A percentile compares a stretch with the other conserved stretches of the same genome.
These are phyloP conservation scores for Azolla pinnata DNA, from an alignment of 75 land plant species.

Conservation along the genomic window DNA sequence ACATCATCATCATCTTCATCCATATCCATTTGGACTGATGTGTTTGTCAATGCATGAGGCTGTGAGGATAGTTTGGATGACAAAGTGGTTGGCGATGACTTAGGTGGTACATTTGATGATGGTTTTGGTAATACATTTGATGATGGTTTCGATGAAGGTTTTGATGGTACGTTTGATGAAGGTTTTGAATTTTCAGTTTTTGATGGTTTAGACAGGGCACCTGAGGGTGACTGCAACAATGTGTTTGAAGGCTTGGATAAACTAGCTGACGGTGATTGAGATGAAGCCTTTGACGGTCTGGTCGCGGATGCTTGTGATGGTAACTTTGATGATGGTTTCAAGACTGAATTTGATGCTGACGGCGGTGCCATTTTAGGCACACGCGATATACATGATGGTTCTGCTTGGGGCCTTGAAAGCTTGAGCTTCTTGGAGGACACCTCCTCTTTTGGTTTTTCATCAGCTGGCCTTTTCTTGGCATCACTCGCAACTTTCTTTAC, in stretches of 20 bases:
- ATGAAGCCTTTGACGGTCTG: slow-evolving; percentile 24
- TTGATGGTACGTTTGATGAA: slow-evolving; percentile 12
- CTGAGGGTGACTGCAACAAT: not conserved
- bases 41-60: not conserved
- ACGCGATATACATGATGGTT: too few species aligned
- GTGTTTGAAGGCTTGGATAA: not conserved
- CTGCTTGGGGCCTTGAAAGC: too few species aligned
- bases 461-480: slow-evolving; percentile 34
- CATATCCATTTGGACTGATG: not conserved
- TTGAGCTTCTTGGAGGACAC: slow-evolving; percentile 25
- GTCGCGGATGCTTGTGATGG: slow-evolving; percentile 2
- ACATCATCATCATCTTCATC: slow-evolving; percentile 53
- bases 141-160: slow-evolving; percentile 22
- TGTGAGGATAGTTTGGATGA: slow-evolving; percentile 5
- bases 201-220: too few species aligned
- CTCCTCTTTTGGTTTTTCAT: slow-evolving; percentile 10
- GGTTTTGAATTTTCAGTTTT: too few species aligned
- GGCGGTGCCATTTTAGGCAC: too few species aligned
- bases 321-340: not conserved
- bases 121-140: not conserved
- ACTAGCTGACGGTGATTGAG: not conserved
- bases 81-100: slow-evolving; percentile 1
- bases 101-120: not conserved
- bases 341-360: not conserved
- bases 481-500: slow-evolving; percentile 4